Percentiles rank a stretch among this genome's conserved stretches.
These are phyloP conservation scores for Monascus purpureus DNA, from an alignment of 495 filamentous ascomycete genomes.

Conservation along the genomic window DNA sequence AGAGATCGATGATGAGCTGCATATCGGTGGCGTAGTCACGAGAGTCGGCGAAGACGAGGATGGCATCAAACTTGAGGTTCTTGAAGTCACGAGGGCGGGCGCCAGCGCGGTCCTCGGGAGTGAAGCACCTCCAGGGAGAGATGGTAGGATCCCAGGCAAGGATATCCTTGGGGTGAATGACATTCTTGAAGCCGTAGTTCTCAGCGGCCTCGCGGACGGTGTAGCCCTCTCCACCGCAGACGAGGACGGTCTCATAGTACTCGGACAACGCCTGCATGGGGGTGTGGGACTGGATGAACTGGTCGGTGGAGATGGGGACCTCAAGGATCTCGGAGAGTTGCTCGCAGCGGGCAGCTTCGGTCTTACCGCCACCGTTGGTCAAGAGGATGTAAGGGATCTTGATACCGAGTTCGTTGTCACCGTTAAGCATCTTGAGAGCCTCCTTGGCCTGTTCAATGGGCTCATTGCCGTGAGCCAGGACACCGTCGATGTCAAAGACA, in stretches of 20 bases:
- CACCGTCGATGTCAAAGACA: conserved; percentile 88
- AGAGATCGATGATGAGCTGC: conserved; percentile 73
- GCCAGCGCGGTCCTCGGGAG: conserved; percentile 48
- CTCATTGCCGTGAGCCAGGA: conserved; percentile 64
- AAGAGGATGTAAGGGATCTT: conserved; percentile 86
- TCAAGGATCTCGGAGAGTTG: conserved; percentile 67
- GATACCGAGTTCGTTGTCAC: conserved; percentile 71
- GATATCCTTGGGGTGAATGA: conserved; percentile 81
- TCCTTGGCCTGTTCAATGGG: conserved; percentile 72
- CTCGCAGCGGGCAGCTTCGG: conserved; percentile 66
- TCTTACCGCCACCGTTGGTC: conserved; percentile 89
- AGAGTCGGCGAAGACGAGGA: conserved; percentile 71
- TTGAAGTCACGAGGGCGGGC: conserved; percentile 55
- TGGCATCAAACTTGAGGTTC: conserved; percentile 64
- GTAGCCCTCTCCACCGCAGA: conserved; percentile 79
- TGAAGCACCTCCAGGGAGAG: conserved; percentile 69
- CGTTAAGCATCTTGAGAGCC: conserved; percentile 76
- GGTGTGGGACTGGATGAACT: conserved; percentile 91
- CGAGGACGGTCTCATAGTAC: conserved; percentile 71
- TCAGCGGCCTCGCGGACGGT: conserved; percentile 76
- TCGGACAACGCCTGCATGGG: conserved; percentile 81
- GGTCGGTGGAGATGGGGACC: conserved; percentile 59
- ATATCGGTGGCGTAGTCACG: conserved; percentile 74
- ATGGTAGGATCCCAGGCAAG: conserved; percentile 70
- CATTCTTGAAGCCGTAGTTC: conserved; percentile 78